Evolutionary conservation across 2,329 filamentous ascomycete genomes (phyloP), one percentile per base, ranked within the genome.

Genomic region (Phaeosphaeriaceae sp.): DNA sequence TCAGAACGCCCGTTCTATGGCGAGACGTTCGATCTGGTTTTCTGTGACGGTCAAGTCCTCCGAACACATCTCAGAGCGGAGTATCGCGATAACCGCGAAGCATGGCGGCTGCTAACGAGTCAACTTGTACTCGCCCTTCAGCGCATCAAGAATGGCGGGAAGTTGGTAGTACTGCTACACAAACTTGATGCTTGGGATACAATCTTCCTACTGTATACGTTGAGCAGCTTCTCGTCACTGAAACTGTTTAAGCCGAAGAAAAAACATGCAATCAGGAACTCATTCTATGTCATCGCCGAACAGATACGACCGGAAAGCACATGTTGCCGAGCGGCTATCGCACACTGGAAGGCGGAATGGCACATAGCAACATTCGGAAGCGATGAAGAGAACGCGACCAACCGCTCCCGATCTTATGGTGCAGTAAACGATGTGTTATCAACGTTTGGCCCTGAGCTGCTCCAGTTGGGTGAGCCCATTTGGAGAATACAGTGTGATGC

Each of bases 201-300:
- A 0, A 63, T 77, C 2, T 36, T 59, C 0, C 37, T 78, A 0
- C 35, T 84, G 8, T 58, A 72, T 12, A 60, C 51, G 0, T 79
- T 84, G 33, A 54, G 44, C 12, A 58, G 64, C n/a, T 80, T 84
- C 46, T 67, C 78, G 0, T 36, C 60, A 0, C 57, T 83, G 0
- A 34, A 48, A 17, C 54, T 82, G 0, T 78, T 74, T 61, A 85
- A 84, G 58, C 79, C 78, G 0, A 53, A 6, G 1, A 60, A 6
- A 1, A 56, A 49, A 2, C 79, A 84, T 48, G 61, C 56, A 1
- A 78, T 65, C 16, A 66, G 76, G 3, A 79, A 76, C 0, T 83
- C 80, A 0, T 85, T 83, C 53, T 84, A 85, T 57, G 67, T 83
- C 59, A 51, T 84, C 8, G 81, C 80, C 2, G 74, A 62, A 1